Evolutionary conservation across 2,329 filamentous ascomycete species (phyloP).

Genomic region (Ceratocystis cacaofunesta): DNA sequence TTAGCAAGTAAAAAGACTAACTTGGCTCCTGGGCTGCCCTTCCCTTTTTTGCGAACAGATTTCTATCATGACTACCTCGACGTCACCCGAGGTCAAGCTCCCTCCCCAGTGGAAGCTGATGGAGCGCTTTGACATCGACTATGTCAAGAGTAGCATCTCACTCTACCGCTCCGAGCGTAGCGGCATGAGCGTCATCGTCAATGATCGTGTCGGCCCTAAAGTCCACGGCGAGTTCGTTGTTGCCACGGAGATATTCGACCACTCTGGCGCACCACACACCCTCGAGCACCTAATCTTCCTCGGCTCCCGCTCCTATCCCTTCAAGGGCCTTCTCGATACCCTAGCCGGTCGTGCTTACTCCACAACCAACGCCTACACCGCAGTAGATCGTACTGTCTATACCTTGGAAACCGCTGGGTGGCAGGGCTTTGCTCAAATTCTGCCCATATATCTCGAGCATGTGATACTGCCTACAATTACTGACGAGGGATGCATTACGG

Average conservation of each 20-base stretch:
- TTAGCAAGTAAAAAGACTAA: neutral
- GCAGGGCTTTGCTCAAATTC: conserved; percentile 88
- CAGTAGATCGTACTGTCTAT: conserved; percentile 91
- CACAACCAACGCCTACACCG: conserved; percentile 91
- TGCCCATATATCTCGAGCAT: conserved; percentile 92
- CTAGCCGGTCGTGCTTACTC: conserved; percentile 88
- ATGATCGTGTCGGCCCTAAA: conserved; percentile 88
- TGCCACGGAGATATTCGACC: conserved; percentile 93
- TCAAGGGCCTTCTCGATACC: conserved; percentile 91
- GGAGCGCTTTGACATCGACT: conserved; percentile 77
- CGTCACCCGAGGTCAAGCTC: conserved; percentile 11
- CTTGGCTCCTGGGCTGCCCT: neutral
- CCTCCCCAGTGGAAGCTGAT: conserved; percentile 28
- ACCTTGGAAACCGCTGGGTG: conserved; percentile 90
- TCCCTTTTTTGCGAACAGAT: neutral
- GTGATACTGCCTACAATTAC: conserved; percentile 82
- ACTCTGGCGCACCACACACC: conserved; percentile 82
- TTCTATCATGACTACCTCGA: conserved; percentile 10
- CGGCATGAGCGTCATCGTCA: conserved; percentile 85
- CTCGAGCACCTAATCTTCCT: conserved; percentile 74
- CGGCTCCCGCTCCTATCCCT: conserved; percentile 85
- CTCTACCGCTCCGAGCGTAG: conserved; percentile 94
- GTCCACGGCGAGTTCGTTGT: conserved; percentile 88
- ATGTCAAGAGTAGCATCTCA: conserved; percentile 73
- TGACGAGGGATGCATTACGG: conserved; percentile 83